Evolutionary conservation across 2,329 filamentous ascomycete genomes (phyloP).

Genomic region (Basipetospora chlamydospora): DNA sequence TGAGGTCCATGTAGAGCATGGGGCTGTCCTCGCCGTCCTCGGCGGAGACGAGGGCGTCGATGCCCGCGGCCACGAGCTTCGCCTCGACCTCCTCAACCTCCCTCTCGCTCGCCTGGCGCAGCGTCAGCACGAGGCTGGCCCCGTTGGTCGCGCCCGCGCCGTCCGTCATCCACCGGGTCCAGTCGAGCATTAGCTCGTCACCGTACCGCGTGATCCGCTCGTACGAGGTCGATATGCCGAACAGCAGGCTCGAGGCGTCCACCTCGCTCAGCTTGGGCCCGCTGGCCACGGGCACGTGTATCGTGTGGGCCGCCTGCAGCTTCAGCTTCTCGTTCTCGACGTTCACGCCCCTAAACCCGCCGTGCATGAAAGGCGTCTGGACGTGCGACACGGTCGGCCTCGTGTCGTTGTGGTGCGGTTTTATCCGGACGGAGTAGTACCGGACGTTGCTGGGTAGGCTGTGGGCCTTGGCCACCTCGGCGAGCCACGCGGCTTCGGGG

Average conservation of each 20-base stretch:
- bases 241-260: constrained; percentile 22
- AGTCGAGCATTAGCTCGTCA: constrained; percentile 24
- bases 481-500: constrained; percentile 18
- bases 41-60: constrained; percentile 22
- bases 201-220: constrained; percentile 22
- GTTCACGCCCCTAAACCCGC: constrained; percentile 15
- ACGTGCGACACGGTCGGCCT: constrained; percentile 16
- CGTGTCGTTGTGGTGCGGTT: constrained; percentile 3
- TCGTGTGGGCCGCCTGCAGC: constrained; percentile 15
- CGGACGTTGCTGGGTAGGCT: constrained; percentile 13
- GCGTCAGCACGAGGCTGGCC: constrained; percentile 24
- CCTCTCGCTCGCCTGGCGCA: constrained; percentile 21
- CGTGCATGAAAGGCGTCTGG: constrained; percentile 17
- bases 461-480: constrained; percentile 17
- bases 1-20: constrained; percentile 23
- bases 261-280: constrained; percentile 17
- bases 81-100: constrained; percentile 18
- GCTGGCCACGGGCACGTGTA: constrained; percentile 19
- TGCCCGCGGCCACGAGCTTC: constrained; percentile 20
- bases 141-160: constrained; percentile 25
- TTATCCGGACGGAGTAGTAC: constrained; percentile 5
- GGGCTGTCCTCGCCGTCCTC: constrained; percentile 17
- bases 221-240: constrained; percentile 20
- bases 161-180: constrained; percentile 31
- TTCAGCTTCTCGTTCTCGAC: constrained; percentile 12